Conservation (phyloP, 2,329 filamentous ascomycete genomes). For the Sclerotinia glacialis region DNA sequence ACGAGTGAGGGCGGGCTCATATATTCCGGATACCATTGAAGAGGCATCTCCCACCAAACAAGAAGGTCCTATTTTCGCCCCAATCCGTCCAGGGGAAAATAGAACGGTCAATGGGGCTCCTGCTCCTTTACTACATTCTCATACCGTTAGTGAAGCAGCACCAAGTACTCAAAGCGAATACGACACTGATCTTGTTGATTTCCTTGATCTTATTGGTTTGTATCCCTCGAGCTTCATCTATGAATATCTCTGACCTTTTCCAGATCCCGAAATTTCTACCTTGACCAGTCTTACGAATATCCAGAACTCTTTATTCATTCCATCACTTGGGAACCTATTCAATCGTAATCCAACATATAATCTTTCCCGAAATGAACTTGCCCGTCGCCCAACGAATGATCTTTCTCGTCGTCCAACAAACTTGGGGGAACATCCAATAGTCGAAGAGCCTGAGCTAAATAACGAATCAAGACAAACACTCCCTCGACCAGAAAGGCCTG, state of each 20-base stretch:
- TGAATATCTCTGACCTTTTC: slow-evolving; percentile 19
- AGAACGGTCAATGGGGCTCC: neutral
- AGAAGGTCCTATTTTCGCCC: slow-evolving; percentile 8
- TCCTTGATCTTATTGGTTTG: slow-evolving; percentile 65
- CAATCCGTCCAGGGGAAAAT: neutral
- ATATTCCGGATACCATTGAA: slow-evolving; percentile 21
- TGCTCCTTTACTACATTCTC: slow-evolving; percentile 1
- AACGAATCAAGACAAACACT: slow-evolving; percentile 9
- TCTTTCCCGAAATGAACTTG: slow-evolving; percentile 48
- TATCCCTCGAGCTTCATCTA: neutral
- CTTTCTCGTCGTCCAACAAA: slow-evolving; percentile 15
- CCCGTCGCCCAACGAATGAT: slow-evolving; percentile 40
- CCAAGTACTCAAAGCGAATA: slow-evolving; percentile 45
- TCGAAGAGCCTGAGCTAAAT: slow-evolving; percentile 23
- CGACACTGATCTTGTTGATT: slow-evolving; percentile 60
- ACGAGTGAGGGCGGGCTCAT: slow-evolving; percentile 13
- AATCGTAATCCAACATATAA: slow-evolving; percentile 79
- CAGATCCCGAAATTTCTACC: slow-evolving; percentile 58
- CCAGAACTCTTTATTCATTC: slow-evolving; percentile 84
- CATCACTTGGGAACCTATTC: slow-evolving; percentile 70
- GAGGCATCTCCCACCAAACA: slow-evolving; percentile 9
- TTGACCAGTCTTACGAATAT: slow-evolving; percentile 83
- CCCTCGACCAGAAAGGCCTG: neutral
- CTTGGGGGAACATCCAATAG: slow-evolving; percentile 16
- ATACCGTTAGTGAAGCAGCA: neutral